Evolutionary conservation across 176 grass and related monocot genomes (phyloP), one percentile per base, ranked within the genome.

Genomic region (Eleusine coracana): DNA sequence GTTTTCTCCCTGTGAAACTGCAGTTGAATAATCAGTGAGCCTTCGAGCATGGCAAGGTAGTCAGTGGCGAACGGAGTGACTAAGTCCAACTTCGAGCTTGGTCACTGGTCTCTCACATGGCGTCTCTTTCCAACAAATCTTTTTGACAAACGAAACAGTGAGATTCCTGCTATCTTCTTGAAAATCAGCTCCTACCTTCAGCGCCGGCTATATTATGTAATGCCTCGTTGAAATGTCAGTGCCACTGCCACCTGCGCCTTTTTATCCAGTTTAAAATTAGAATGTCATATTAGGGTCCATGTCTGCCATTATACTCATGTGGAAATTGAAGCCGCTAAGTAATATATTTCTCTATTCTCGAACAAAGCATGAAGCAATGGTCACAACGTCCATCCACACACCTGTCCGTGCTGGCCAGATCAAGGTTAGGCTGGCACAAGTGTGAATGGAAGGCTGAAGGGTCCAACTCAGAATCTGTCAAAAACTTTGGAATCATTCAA

Each of bases 401-500:
- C 38, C 27, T 10, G 11, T 72, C 31, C 10, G 27, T 7, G 54
- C 59, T 78, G 59, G 41, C 7, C 44, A 66, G 11, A 51, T 79
- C 42, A 34, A 17, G 2, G 25, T 7, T 15, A 21, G 45, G 46
- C 31, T 52, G 16, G 70, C 20, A 39, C 59, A 39, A n/a, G 44
- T 83, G 34, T 77, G 64, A 66, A 25, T 15, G 10, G 7, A 54
- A 40, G 45, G 39, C 45, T 38, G 20, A 54, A 15, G 18, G n/a
- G 66, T 59, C 78, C 50, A 70, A 70, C 48, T 58, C 58, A 0
- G n/a, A 31, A 55, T 81, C 50, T 58, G 37, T 81, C 65, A 81
- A 81, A 44, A 46, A 71, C 59, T 34, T 46, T 46, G 15, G 49
- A 51, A 51, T 51, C 14, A 16, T 13, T 51, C 49, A 54, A 16